Percentiles rank a stretch among this genome's conserved stretches.
Evolutionary conservation across 805 yeast genomes (phyloP).

Genomic region (Starmera pachycereana): DNA sequence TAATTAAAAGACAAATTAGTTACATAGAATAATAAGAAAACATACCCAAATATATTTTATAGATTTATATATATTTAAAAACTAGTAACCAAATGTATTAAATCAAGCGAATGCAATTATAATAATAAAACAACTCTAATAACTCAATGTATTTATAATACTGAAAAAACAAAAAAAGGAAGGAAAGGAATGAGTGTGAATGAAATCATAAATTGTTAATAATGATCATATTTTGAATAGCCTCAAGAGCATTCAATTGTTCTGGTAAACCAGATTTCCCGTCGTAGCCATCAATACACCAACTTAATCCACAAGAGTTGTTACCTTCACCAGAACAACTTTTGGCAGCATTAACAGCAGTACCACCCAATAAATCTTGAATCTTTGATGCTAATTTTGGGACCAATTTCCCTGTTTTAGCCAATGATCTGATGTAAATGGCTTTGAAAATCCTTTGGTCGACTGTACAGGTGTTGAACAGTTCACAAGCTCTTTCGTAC

Average conservation of each 20-base stretch:
- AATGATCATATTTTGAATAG: constrained; percentile 34
- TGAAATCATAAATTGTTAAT: not conserved
- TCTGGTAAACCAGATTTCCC: constrained; percentile 76
- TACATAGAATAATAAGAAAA: too few relatives aligned
- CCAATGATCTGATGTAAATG: constrained; percentile 64
- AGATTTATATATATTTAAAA: too few relatives aligned
- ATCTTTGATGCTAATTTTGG: constrained; percentile 36
- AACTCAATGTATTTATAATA: too few relatives aligned
- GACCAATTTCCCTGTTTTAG: constrained; percentile 57
- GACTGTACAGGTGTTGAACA: constrained; percentile 47
- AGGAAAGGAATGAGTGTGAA: not conserved
- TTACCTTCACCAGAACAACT: constrained; percentile 84
- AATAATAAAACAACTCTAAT: too few relatives aligned
- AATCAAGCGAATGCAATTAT: too few relatives aligned
- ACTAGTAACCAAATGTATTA: too few relatives aligned
- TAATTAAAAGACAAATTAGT: constrained; percentile 22
- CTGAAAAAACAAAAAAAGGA: too few relatives aligned
- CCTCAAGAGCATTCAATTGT: constrained; percentile 78
- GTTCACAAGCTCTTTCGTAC: constrained; percentile 85
- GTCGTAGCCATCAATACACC: constrained; percentile 68
- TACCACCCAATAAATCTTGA: constrained; percentile 27
- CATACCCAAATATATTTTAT: too few relatives aligned
- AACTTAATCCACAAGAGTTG: constrained; percentile 75
- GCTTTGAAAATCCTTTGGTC: constrained; percentile 92
- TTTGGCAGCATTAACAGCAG: constrained; percentile 67